Base-by-base conservation (phyloP, 305 asterid genomes). In the Solanum chacoense region DNA sequence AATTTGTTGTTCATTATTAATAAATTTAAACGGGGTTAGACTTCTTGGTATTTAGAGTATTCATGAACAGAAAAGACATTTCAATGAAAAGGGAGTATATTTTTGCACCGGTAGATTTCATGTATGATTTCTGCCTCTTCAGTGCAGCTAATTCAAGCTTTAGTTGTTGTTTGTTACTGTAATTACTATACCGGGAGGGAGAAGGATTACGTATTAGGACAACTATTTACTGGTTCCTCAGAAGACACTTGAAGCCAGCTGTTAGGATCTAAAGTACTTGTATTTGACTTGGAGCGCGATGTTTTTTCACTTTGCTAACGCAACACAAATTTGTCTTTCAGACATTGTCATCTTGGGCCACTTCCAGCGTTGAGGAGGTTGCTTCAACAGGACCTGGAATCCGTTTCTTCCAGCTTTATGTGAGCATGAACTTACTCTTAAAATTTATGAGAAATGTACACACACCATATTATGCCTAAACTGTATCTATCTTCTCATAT, bases 361-460 rank as follows among this genome's bases (percentile, higher is more conserved):
- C 99, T 88, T 97, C 98, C 86, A 97, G 98, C 83, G 98, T 97
- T 42, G 98, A 96, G 90, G 99, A 97, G 93, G 98, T 97, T 89
- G 98, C 99, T 90, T 97, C 99, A 40, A 96, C 98, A 1, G 98
- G 99, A 92, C 98, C 98, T 28, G 98, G 99, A 87, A 94, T 96
- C 89, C 96, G 98, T 31, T 97, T 97, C 93, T 96, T 97, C 95
- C 99, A 97, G 94, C 98, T 97, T 88, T 97, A 96, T 88, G 99
- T 97, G 91, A 91, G 98, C 87, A 78, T 74, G 77, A 84, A 71
- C 7, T 74, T 77, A 55, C 85, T 72, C 10, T 76, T 40, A 20
- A 20, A 50, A 32, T 31, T 50, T 50, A 45, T 1, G 87, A 83
- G 35, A 81, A 83, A 83, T 50, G 73, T 83, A 22, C 31, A 22